A percentile compares a stretch with the other conserved stretches of the same genome.
phyloP scores from a whole-genome alignment of 139 green algal genomes.

The Picochlorum sp. region DNA sequence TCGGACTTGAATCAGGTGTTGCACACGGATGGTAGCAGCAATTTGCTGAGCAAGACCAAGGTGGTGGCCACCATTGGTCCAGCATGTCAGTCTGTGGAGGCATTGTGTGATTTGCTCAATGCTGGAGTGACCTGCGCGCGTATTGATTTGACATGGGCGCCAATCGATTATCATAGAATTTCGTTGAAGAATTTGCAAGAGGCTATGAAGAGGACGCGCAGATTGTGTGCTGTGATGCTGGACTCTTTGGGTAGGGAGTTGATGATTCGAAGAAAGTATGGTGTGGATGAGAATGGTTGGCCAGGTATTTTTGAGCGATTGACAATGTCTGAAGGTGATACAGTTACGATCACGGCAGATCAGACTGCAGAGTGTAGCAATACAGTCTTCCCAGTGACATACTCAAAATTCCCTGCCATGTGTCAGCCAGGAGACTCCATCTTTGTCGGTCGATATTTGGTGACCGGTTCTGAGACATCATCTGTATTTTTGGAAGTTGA shows the following conservation, averaged over 20 bases:
- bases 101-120: conserved; percentile 53
- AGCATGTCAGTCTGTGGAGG: conserved; percentile 69
- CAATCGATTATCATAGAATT: conserved; percentile 60
- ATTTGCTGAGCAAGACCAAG: conserved; percentile 25
- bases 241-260: conserved; percentile 78
- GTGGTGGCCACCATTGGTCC: conserved; percentile 75
- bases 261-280: conserved; percentile 50
- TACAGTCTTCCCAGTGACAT: conserved; percentile 67
- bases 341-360: conserved; percentile 31
- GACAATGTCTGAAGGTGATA: conserved; percentile 26
- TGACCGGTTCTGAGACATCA: conserved; percentile 72
- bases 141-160: conserved; percentile 78
- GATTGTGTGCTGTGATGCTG: conserved; percentile 72
- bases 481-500: conserved; percentile 70
- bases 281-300: conserved; percentile 64
- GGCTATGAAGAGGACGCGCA: conserved; percentile 55
- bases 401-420: conserved; percentile 63
- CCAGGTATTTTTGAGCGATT: conserved; percentile 45
- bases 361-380: conserved; percentile 33
- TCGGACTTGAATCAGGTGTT: conserved; percentile 27
- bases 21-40: background rate
- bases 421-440: conserved; percentile 64
- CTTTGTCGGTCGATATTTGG: conserved; percentile 85
- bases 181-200: conserved; percentile 64
- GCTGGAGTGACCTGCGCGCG: conserved; percentile 50